These are phyloP conservation scores for Trichoderma gracile DNA, from an alignment of 2,329 filamentous ascomycete species.

Conservation along the genomic window DNA sequence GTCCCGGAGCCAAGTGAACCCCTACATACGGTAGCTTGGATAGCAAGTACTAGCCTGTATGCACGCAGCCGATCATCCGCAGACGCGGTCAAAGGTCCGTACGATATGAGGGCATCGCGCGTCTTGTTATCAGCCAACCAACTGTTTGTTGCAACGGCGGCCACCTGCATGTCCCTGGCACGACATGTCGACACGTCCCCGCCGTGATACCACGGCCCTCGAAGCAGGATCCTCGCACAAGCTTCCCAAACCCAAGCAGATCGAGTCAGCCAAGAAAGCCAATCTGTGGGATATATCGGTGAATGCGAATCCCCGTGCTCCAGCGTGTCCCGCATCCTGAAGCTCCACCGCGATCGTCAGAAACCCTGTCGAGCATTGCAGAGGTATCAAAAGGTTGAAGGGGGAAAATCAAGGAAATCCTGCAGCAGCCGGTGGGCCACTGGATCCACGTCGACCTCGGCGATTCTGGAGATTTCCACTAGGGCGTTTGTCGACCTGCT, in stretches of 20 bases:
- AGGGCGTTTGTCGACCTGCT: neutral
- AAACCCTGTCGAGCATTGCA: conserved; percentile 4
- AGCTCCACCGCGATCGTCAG: conserved; percentile 16
- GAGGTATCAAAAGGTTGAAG: conserved; percentile 8
- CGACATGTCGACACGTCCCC: neutral
- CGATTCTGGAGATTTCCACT: neutral
- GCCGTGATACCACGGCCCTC: neutral
- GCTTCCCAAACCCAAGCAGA: neutral
- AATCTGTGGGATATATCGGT: neutral
- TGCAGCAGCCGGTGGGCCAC: neutral
- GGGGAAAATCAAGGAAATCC: conserved; percentile 19
- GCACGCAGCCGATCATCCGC: conserved; percentile 9
- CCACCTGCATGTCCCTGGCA: neutral
- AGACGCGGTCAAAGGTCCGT: neutral
- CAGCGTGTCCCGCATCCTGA: conserved; percentile 10
- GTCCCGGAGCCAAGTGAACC: neutral
- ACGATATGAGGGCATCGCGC: conserved; percentile 3
- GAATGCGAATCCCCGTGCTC: conserved; percentile 12
- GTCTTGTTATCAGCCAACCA: conserved; percentile 3
- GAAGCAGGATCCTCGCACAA: conserved; percentile 5
- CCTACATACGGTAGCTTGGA: too few relatives aligned
- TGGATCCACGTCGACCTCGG: conserved; percentile 1
- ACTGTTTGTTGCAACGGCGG: conserved; percentile 10
- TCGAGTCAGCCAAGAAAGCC: conserved; percentile 13
- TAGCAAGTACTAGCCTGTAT: neutral